phyloP scores from a whole-genome alignment of 2,329 filamentous ascomycete genomes.

The Aureobasidium lini region DNA sequence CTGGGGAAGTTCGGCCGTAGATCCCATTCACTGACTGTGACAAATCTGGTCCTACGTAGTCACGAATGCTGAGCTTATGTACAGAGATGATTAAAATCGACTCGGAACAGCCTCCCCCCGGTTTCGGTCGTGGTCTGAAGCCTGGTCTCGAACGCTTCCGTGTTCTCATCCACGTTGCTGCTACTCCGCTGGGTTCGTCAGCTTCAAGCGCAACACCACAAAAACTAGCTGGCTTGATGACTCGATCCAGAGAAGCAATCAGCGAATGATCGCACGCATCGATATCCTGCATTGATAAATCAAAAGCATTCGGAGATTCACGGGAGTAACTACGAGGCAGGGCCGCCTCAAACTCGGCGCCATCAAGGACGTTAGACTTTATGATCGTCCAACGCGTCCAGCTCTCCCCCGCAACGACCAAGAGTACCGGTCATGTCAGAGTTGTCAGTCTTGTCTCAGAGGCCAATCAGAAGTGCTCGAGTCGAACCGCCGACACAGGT shows the following conservation, averaged over 20 bases:
- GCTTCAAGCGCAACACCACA: background rate
- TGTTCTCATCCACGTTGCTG: background rate
- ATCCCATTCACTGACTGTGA: background rate
- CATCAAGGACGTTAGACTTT: constrained; percentile 1
- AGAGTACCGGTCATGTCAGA: constrained; percentile 7
- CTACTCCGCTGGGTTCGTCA: background rate
- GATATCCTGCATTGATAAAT: background rate
- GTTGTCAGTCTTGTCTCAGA: background rate
- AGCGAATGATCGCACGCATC: background rate
- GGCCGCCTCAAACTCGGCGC: constrained; percentile 12
- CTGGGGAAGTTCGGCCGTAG: constrained; percentile 4
- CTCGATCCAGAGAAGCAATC: background rate
- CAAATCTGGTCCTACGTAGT: constrained; percentile 4
- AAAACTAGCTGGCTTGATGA: background rate
- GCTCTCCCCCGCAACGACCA: constrained; percentile 2
- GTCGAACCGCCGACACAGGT: constrained; percentile 9
- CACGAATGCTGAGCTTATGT: background rate
- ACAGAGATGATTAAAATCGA: background rate
- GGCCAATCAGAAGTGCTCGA: background rate
- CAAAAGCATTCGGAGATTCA: constrained; percentile 4
- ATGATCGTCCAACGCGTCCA: constrained; percentile 4
- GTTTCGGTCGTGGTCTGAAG: background rate
- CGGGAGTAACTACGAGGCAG: constrained; percentile 12
- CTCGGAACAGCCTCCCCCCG: background rate
- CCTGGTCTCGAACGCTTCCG: constrained; percentile 8